These are phyloP conservation scores for Candida boidinii DNA, from an alignment of 805 yeast species.

Conservation along the genomic window DNA sequence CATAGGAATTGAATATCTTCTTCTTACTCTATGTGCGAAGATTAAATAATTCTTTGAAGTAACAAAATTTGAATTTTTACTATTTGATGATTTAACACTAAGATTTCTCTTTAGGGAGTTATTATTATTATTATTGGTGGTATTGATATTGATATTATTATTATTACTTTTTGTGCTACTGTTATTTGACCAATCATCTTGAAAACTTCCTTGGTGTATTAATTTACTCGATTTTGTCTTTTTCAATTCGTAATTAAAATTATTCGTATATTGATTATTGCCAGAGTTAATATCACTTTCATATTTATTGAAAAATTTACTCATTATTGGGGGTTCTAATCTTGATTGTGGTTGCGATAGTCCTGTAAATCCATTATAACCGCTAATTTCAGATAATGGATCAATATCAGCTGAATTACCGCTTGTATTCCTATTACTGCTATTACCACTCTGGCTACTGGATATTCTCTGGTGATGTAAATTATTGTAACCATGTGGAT, in stretches of 20 bases:
- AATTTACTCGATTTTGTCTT: conserved; percentile 1
- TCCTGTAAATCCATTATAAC: too few species aligned
- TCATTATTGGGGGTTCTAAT: too few species aligned
- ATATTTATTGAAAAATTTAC: background rate
- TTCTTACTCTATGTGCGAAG: conserved; percentile 15
- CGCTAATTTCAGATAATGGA: too few species aligned
- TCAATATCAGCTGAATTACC: too few species aligned
- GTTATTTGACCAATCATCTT: background rate
- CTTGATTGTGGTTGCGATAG: too few species aligned
- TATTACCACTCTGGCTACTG: too few species aligned
- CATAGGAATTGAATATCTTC: conserved; percentile 34
- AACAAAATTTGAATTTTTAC: background rate
- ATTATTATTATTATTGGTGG: too few species aligned
- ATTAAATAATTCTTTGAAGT: conserved; percentile 1
- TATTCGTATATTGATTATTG: background rate
- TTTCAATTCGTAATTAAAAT: background rate
- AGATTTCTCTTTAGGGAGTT: background rate
- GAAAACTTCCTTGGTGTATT: conserved; percentile 5
- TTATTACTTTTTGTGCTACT: too few species aligned
- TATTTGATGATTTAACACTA: background rate
- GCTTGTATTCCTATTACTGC: too few species aligned
- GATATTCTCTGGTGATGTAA: too few species aligned
- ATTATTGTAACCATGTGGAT: too few species aligned
- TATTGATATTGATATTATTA: too few species aligned
- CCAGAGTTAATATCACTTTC: background rate